Evolutionary conservation across 2,329 filamentous ascomycete species (phyloP), one percentile per base, ranked within the genome.

Genomic region (Anisogramma anomala): DNA sequence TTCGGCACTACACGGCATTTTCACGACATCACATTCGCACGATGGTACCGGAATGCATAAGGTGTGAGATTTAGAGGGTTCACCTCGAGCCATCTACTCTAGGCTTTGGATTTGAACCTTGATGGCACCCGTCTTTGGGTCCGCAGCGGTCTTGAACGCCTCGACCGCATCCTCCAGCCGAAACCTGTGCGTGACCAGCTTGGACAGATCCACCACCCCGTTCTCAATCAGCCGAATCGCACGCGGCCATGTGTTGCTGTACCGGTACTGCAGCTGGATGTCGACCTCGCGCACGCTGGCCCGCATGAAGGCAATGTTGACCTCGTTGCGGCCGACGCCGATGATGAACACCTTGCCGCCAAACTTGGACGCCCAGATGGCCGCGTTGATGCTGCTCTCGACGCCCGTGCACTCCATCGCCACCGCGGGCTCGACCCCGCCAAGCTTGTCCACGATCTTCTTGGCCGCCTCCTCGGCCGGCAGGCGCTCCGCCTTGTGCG

Each of bases 271-370:
- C 63, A 95, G 91, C 66, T 94, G 85, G 46, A 96, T 69, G 63
- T 96, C 89, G 52, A 96, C 83, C 66, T 96, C 91, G 49, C 84
- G 76, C 5, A 88, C 89, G 54, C 82, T 89, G 43, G 89, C 74
- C 38, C 86, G 69, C 89, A 95, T 95, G 62, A 96, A 96, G 20
- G 89, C 89, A 49, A 96, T 82, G 63, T 77, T 86, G 69, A 96
- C 91, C 69, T 95, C 85, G 60, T 91, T 88, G 71, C 84, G 89
- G 51, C 89, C 91, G 3, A 96, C 88, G 30, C 89, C 89, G 50
- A 95, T 93, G 49, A 96, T 82, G 58, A 96, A 96, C 40, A 96
- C 89, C 65, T 93, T 94, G 53, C 91, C 89, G 50, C 89, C 91
- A 55, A 96, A 96, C 66, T 89, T 93, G 59, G 83, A 77, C 8